These are phyloP conservation scores for Talaromyces nanjingensis DNA, from an alignment of 495 filamentous ascomycete species.

Conservation along the genomic window DNA sequence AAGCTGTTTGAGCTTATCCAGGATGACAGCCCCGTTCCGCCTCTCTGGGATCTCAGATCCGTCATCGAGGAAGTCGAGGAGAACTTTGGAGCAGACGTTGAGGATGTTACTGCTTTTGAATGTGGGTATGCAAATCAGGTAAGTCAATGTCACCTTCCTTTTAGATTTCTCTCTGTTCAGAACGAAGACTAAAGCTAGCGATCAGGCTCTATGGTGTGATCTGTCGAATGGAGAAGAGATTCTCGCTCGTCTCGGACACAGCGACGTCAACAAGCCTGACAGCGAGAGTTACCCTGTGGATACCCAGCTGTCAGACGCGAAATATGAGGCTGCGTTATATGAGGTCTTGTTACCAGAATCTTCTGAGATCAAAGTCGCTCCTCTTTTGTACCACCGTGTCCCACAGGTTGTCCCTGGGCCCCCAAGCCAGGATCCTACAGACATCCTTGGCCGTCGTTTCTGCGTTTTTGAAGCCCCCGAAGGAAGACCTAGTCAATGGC, in stretches of 20 bases:
- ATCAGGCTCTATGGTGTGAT: conserved; percentile 19
- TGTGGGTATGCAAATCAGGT: conserved; percentile 25
- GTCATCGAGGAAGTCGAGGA: conserved; percentile 26
- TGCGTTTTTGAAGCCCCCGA: conserved; percentile 25
- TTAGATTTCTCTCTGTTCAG: neutral
- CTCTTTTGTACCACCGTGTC: conserved; percentile 21
- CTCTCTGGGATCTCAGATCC: conserved; percentile 17
- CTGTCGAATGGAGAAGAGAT: conserved; percentile 21
- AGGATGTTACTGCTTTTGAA: conserved; percentile 16
- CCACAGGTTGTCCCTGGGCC: conserved; percentile 17
- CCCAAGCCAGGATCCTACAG: conserved; percentile 10
- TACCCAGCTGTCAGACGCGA: conserved; percentile 15
- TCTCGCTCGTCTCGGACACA: conserved; percentile 21
- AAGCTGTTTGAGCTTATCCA: conserved; percentile 17
- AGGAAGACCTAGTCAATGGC: conserved; percentile 21
- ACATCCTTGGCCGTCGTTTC: conserved; percentile 22
- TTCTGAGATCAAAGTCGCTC: conserved; percentile 15
- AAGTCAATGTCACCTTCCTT: conserved; percentile 7
- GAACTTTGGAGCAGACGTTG: conserved; percentile 15
- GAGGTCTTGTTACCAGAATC: conserved; percentile 17
- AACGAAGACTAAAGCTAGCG: conserved; percentile 9
- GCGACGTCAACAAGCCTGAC: conserved; percentile 25
- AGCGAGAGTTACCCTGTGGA: conserved; percentile 12
- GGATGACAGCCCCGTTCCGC: conserved; percentile 19
- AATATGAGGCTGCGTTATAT: conserved; percentile 22